Conservation (phyloP, 306 rosid genomes). For the Lithocarpus polystachyus region DNA sequence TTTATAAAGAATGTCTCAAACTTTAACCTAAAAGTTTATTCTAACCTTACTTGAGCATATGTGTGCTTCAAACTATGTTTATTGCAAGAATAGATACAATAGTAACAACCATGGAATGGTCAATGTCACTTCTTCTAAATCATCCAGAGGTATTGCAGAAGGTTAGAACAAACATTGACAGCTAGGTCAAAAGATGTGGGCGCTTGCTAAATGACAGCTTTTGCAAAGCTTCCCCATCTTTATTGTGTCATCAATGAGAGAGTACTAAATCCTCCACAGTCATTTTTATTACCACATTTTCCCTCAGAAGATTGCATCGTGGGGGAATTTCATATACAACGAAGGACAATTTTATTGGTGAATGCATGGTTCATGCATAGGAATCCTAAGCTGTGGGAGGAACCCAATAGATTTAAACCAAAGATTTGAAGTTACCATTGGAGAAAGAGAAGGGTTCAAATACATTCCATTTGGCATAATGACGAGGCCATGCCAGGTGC, state of each 20-base stretch:
- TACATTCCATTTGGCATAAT: constrained; percentile 27
- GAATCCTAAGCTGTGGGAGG: constrained; percentile 28
- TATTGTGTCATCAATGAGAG: constrained; percentile 31
- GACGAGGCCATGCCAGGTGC: constrained; percentile 20
- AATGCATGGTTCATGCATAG: constrained; percentile 45
- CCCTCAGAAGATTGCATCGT: constrained; percentile 26
- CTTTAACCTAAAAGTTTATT: too few relatives aligned
- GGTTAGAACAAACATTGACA: constrained; percentile 12
- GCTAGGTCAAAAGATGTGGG: neutral
- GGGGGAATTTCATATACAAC: constrained; percentile 37
- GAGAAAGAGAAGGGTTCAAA: constrained; percentile 8
- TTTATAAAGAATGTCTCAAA: too few relatives aligned
- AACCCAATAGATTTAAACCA: constrained; percentile 28
- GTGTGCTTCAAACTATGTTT: neutral
- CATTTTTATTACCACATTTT: constrained; percentile 40
- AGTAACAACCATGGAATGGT: constrained; percentile 32
- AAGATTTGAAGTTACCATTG: constrained; percentile 29
- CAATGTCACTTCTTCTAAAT: constrained; percentile 24
- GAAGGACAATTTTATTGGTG: constrained; percentile 40
- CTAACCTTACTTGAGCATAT: neutral
- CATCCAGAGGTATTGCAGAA: constrained; percentile 21
- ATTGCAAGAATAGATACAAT: constrained; percentile 33
- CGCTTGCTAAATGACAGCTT: constrained; percentile 26
- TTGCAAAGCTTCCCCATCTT: constrained; percentile 21
- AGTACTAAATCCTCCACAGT: constrained; percentile 30